A percentile compares a stretch with the other conserved stretches of the same genome.
These are phyloP conservation scores for Leptosphaerulina australis DNA, from an alignment of 2,329 filamentous ascomycete species.

Conservation along the genomic window DNA sequence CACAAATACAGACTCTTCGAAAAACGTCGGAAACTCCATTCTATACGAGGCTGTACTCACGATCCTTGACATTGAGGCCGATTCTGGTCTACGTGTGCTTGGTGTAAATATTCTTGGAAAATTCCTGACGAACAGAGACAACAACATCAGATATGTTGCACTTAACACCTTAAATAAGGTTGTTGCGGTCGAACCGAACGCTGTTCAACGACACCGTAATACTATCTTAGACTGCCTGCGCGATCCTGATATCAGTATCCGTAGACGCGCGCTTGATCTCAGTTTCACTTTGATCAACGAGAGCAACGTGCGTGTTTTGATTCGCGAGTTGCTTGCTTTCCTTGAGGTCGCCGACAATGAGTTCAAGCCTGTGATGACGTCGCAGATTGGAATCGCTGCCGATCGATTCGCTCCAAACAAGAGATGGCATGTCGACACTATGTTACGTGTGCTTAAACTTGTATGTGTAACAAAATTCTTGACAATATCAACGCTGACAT, in stretches of 20 bases:
- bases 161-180: slow-evolving; percentile 98
- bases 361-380: slow-evolving; percentile 98
- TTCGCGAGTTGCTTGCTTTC: slow-evolving; percentile 92
- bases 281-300: slow-evolving; percentile 99
- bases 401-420: slow-evolving; percentile 97
- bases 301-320: slow-evolving; percentile 89
- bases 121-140: slow-evolving; percentile 97
- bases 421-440: slow-evolving; percentile 97
- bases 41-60: slow-evolving; percentile 96
- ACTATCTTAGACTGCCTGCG: slow-evolving; percentile 95
- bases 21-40: slow-evolving; percentile 98
- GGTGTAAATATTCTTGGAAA: slow-evolving; percentile 99
- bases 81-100: slow-evolving; percentile 89
- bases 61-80: slow-evolving; percentile 96
- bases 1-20: slow-evolving; percentile 96
- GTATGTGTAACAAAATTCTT: slow-evolving; percentile 27
- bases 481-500: not conserved
- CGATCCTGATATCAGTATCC: slow-evolving; percentile 97
- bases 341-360: slow-evolving; percentile 96
- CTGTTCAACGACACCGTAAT: slow-evolving; percentile 94
- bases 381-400: slow-evolving; percentile 94
- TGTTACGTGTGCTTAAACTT: slow-evolving; percentile 89
- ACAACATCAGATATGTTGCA: slow-evolving; percentile 98
- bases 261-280: slow-evolving; percentile 90
- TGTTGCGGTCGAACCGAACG: slow-evolving; percentile 96